Evolutionary conservation across 2,329 filamentous ascomycete species (phyloP).

Genomic region (Zasmidium citrigriseum): DNA sequence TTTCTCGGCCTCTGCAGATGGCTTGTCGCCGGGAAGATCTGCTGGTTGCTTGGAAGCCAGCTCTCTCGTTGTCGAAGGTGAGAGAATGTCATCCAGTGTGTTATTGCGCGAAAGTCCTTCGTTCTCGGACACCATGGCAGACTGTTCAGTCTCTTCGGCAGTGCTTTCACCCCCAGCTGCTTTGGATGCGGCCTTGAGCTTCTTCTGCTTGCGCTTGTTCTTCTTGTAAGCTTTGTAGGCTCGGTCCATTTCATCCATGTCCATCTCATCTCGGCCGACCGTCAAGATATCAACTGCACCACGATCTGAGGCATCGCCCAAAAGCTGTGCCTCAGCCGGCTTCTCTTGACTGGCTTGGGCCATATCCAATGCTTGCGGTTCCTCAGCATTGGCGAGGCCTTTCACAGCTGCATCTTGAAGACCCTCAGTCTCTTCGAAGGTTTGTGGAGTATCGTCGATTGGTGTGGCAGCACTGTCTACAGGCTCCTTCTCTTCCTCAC

Average conservation of each 20-base stretch:
- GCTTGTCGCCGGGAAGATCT: neutral
- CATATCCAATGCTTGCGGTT: neutral
- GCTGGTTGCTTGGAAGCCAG: neutral
- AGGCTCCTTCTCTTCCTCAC: neutral
- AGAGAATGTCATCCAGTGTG: conserved; percentile 1
- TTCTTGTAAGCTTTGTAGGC: conserved; percentile 36
- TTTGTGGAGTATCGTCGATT: neutral
- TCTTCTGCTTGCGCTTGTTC: conserved; percentile 35
- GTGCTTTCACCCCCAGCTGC: conserved; percentile 18
- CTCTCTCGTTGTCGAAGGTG: neutral
- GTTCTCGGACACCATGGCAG: conserved; percentile 20
- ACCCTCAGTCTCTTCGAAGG: neutral
- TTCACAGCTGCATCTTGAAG: neutral
- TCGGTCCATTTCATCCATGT: conserved; percentile 38
- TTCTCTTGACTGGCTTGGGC: neutral
- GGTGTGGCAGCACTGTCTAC: neutral
- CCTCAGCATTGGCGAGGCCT: too few species aligned
- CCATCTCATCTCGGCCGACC: conserved; percentile 29
- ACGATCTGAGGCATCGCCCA: neutral
- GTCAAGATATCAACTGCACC: conserved; percentile 9
- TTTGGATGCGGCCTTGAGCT: conserved; percentile 26
- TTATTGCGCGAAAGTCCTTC: conserved; percentile 12
- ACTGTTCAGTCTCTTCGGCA: conserved; percentile 39
- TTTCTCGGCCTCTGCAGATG: neutral
- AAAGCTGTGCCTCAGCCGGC: neutral